These are phyloP conservation scores for Casuarina cunninghamiana DNA, from an alignment of 306 rosid species.

Conservation along the genomic window DNA sequence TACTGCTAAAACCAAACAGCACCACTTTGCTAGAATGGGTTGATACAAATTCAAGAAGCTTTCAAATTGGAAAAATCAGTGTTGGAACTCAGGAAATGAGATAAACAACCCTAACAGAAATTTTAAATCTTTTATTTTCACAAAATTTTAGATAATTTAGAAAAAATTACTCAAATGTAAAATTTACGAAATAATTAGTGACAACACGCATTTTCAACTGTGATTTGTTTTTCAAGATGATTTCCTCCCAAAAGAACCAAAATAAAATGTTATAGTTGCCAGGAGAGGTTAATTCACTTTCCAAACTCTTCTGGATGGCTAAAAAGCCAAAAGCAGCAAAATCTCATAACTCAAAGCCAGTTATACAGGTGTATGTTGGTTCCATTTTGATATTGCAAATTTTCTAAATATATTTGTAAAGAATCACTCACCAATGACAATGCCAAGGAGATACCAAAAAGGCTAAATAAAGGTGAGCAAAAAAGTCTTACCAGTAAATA, in stretches of 20 bases:
- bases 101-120: background rate
- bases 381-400: slow-evolving; percentile 1
- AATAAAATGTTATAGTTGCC: background rate
- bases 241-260: background rate
- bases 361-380: background rate
- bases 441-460: background rate
- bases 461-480: slow-evolving; percentile 18
- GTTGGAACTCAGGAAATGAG: background rate
- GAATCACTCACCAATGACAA: background rate
- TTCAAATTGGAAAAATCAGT: background rate
- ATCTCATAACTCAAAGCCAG: background rate
- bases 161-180: background rate
- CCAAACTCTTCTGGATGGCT: no score
- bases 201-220: background rate
- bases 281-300: background rate
- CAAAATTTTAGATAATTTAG: background rate
- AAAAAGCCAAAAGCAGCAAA: background rate
- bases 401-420: slow-evolving; percentile 7
- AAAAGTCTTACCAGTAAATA: slow-evolving; percentile 74
- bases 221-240: background rate
- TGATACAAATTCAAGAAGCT: background rate
- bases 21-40: slow-evolving; percentile 7
- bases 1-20: background rate
- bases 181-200: background rate
- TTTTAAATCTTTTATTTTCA: background rate